Conservation (phyloP, 2,329 filamentous ascomycete genomes). For the Orbilia ellipsospora region DNA sequence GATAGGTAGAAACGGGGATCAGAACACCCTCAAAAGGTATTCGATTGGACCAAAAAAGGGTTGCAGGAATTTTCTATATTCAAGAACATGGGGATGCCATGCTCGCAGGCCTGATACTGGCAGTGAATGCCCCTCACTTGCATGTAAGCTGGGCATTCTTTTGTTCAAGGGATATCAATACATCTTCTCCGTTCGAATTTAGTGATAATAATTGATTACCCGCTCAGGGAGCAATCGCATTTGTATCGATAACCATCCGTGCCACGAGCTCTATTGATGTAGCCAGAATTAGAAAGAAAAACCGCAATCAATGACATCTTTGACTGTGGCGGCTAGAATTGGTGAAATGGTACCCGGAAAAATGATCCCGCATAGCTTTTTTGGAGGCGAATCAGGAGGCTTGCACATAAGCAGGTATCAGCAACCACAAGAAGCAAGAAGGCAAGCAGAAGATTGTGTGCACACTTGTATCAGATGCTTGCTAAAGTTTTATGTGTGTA, state of each 20-base stretch:
- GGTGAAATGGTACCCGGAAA: neutral
- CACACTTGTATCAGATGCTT: conserved; percentile 10
- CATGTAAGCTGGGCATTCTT: conserved; percentile 1
- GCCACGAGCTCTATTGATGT: neutral
- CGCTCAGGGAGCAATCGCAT: neutral
- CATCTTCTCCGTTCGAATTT: neutral
- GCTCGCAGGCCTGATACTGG: conserved; percentile 5
- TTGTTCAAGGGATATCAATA: neutral
- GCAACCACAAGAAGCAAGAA: no score
- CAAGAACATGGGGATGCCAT: conserved; percentile 18
- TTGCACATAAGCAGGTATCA: conserved; percentile 19
- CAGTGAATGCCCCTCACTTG: neutral
- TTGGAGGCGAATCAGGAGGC: neutral
- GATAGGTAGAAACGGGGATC: conserved; percentile 10
- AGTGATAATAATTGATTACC: conserved; percentile 12
- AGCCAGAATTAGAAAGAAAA: conserved; percentile 4
- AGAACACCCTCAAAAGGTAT: neutral
- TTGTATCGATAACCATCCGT: neutral
- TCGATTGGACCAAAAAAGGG: neutral
- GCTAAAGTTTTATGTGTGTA: neutral
- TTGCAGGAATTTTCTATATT: conserved; percentile 17
- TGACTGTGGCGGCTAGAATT: conserved; percentile 16
- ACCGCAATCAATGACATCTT: neutral
- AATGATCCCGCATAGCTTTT: neutral
- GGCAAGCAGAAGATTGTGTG: conserved; percentile 2